Evolutionary conservation across 257 asterid genomes (phyloP), one percentile per base, ranked within the genome.

Genomic region (Primulina tabacum): DNA sequence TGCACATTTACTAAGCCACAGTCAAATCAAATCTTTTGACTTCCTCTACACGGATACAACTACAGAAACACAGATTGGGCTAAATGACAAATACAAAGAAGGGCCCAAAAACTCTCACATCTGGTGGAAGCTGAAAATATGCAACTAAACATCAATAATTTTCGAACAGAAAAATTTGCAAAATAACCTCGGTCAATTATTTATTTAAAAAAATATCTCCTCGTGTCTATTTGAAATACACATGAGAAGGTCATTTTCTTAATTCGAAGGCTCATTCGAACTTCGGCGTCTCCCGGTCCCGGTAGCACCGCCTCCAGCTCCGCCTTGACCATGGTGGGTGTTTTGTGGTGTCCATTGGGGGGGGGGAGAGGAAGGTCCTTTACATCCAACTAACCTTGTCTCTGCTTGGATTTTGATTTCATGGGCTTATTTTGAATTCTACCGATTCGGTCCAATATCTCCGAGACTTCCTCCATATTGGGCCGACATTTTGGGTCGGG

Each of bases 401-500:
- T 76, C 1, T 35, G 28, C 17, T 67, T 64, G 11, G 73, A 52
- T 30, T 71, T 87, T 7, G 50, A 11, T 1, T 73, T 82, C 20
- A 70, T 79, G 21, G 81, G 74, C 63, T 66, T 82, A 62, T 70
- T 67, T 17, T 69, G 67, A 24, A 90, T 78, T 37, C 0, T 20
- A 0, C 78, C 70, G 20, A 87, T 77, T 20, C 71, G 20, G 67
- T 82, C 86, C 69, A 92, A 73, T 16, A 33, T 52, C 2, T 65
- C 81, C 76, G 84, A 70, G 20, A 90, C 87, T 9, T 58, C 59
- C 30, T 78, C 85, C 97, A 88, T 90, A 26, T 74, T 32, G 29
- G 98, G 98, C 64, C 98, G 78, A 4, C 24, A 24, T 66, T 87
- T 90, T 0, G 90, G 98, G 69, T 90, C 96, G 37, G 79, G 78